Base-by-base conservation (phyloP, 441 rosid species). In the Populus hybrid region DNA sequence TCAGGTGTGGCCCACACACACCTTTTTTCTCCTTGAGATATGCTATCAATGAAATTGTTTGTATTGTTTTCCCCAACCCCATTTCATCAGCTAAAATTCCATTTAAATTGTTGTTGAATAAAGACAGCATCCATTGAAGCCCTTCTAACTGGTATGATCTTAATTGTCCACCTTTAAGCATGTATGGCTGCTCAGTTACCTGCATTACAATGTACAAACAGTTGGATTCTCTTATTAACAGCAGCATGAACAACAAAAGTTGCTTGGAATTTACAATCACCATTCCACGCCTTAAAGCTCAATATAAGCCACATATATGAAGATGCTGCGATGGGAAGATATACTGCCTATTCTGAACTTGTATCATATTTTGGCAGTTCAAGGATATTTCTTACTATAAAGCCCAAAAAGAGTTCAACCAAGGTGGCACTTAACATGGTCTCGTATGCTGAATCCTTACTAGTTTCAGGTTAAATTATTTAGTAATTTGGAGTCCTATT, bases 41-140 rank as follows among this genome's bases (percentile, higher is more conserved):
- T 1, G 99, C 98, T 83, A 97, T 86, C 85, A 95, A 79, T 10
- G 99, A 89, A 68, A 97, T 97, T 33, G 99, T 97, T 84, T 97
- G 99, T 78, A 97, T 97, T 71, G 99, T 95, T 84, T 97, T 97
- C 36, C 99, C 99, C 87, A 97, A 78, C 64, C 99, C 99, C 99
- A 97, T 97, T 90, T 97, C 99, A 84, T 97, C 99, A 69, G 99
- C 99, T 88, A 97, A 89, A 83, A 97, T 95, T 72, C 99, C 99
- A 82, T 97, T 97, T 64, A 97, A 91, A 82, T 95, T 92, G 90
- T 97, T 97, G 85, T 97, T 97, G 84, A 88, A 97, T 83, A 97
- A 84, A 72, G 99, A 97, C 31, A 97, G 86, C 99, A 97, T 97
- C 99, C 99, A 95, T 59, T 97, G 99, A 78, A 97, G 99, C 72